Base-by-base conservation (phyloP, 2,329 filamentous ascomycete species). In the Colletotrichum sp. region DNA sequence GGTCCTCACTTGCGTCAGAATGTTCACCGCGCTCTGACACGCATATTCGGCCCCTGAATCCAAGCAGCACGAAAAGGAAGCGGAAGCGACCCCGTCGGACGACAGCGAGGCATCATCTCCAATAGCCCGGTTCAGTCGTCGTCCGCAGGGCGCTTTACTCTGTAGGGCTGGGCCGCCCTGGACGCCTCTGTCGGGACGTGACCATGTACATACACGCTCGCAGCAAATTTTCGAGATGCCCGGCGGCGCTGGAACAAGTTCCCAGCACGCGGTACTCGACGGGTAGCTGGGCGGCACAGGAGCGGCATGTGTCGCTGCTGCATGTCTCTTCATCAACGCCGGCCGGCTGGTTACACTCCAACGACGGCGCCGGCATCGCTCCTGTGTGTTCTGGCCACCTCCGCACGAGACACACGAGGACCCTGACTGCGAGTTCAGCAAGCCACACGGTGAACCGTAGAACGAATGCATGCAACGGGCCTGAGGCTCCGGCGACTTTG, bases 161-260 rank as follows among this genome's bases (percentile, higher is more conserved):
- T 55, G 52, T 76, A 74, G 49, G 74, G 74, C 74, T 76, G 74
- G 73, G 44, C 18, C 59, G 70, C 49, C 70, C 39, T 74, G 64
- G 64, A 52, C 66, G n/a, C 26, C 60, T 6, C 44, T 28, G n/a
- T 32, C 39, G 34, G 65, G 32, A 59, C 18, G 9, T 44, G 39
- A 44, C 39, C 39, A n/a, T 44, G 39, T n/a, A 44, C 18, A n/a
- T 57, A 64, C 59, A 69, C 39, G 28, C 65, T 60, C 16, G 57
- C 34, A 44, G 44, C 59, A 30, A 39, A 60, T n/a, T 44, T 55
- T 44, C 59, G 65, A 26, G 39, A 76, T 44, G 57, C 64, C 68
- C 63, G 30, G 49, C 52, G 52, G 62, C 62, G 63, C 44, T 62
- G 63, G 66, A 68, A 67, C 44, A 30, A 59, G 26, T 59, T 18